phyloP scores from a whole-genome alignment of 139 green algal genomes.

The Bryopsis sp. region DNA sequence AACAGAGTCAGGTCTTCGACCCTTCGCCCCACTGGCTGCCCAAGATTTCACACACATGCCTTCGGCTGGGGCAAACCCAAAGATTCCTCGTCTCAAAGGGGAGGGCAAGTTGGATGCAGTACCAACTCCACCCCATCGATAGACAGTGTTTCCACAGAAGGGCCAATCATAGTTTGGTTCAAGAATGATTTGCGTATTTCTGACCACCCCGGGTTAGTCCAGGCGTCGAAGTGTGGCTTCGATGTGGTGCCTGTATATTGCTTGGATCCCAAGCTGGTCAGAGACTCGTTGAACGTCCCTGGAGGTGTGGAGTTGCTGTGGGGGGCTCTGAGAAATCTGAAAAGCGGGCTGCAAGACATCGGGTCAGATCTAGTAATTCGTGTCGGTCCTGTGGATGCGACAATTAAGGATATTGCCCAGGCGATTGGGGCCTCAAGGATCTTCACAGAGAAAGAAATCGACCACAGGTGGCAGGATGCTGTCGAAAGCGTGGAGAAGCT shows the following conservation, averaged over 20 bases:
- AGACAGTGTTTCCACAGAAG: too few species aligned
- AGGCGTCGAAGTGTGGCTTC: slow-evolving; percentile 9
- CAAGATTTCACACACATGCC: too few species aligned
- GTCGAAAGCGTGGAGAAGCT: neutral
- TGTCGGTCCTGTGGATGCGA: slow-evolving; percentile 27
- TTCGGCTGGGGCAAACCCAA: too few species aligned
- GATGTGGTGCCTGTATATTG: slow-evolving; percentile 44
- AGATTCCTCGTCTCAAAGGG: too few species aligned
- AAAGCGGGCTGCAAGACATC: slow-evolving; percentile 24
- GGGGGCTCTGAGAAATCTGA: slow-evolving; percentile 33
- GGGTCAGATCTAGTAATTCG: slow-evolving; percentile 48
- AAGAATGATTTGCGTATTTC: slow-evolving; percentile 71
- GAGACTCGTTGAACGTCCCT: slow-evolving; percentile 24
- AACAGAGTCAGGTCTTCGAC: too few species aligned
- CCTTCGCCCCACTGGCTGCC: too few species aligned
- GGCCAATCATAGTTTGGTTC: slow-evolving; percentile 55
- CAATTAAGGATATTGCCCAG: slow-evolving; percentile 24
- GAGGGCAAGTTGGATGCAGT: too few species aligned
- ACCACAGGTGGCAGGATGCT: slow-evolving; percentile 26
- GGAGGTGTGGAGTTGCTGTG: slow-evolving; percentile 36
- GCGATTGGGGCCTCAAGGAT: slow-evolving; percentile 26
- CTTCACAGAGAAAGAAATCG: slow-evolving; percentile 52
- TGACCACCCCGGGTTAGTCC: slow-evolving; percentile 60
- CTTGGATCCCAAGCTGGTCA: slow-evolving; percentile 35
- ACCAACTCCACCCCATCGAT: too few species aligned